Conservation (phyloP, 345 rosid genomes). For the Lepidium africanum region DNA sequence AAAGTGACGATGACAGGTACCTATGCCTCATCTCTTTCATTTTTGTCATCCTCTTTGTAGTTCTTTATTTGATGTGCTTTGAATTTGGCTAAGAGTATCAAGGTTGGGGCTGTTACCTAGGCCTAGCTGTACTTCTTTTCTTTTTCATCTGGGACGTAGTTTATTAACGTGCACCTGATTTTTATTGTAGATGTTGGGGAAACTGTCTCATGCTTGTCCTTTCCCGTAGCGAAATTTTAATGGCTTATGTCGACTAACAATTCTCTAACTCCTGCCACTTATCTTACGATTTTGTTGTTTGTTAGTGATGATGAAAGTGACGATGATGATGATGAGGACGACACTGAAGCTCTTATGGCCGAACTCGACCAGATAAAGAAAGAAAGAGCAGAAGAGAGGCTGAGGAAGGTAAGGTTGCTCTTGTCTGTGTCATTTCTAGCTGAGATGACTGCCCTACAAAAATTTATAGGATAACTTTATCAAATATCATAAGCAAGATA, state of each 20-base stretch:
- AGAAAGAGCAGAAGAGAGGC: slow-evolving; percentile 90
- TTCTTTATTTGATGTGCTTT: not conserved
- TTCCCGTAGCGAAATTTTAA: not conserved
- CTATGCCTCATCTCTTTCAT: not conserved
- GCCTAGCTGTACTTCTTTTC: not conserved
- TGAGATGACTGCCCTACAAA: not conserved
- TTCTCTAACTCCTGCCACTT: not conserved
- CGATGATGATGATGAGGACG: slow-evolving; percentile 70
- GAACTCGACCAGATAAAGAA: slow-evolving; percentile 96
- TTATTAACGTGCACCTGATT: not conserved
- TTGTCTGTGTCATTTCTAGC: not conserved
- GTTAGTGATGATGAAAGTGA: slow-evolving; percentile 43
- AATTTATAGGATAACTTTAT: not conserved
- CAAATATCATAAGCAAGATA: not conserved
- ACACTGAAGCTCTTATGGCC: slow-evolving; percentile 84
- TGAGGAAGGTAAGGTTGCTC: slow-evolving; percentile 48
- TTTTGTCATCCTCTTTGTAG: not conserved
- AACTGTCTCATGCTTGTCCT: not conserved
- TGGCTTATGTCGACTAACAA: not conserved
- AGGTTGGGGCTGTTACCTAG: not conserved
- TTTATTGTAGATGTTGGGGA: not conserved
- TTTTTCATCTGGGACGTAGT: not conserved
- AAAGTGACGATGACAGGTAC: slow-evolving; percentile 66
- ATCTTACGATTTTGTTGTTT: not conserved
- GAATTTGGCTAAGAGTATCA: not conserved